Percentiles rank a stretch among this genome's conserved stretches.
phyloP scores from a whole-genome alignment of 129 eudicot genomes.

The Gnaphalium uliginosum region DNA sequence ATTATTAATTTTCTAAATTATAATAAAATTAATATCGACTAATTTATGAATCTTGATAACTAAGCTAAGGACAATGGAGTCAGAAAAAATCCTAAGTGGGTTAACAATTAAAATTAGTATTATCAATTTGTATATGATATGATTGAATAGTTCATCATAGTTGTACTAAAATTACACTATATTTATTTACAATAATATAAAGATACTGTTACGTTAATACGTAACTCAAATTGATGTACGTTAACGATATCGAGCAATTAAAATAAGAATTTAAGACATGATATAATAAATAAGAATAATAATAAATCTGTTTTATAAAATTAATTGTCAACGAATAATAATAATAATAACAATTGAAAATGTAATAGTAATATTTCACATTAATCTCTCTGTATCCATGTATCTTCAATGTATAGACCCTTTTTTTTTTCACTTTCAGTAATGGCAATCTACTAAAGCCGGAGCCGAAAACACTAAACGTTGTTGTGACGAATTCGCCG shows the following conservation, averaged over 20 bases:
- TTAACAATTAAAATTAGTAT: no score
- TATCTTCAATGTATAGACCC: constrained; percentile 3
- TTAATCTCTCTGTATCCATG: background rate
- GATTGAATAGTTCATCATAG: no score
- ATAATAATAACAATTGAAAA: constrained; percentile 30
- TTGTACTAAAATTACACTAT: no score
- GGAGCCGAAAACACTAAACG: constrained; percentile 49
- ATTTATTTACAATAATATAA: no score
- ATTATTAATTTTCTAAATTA: background rate
- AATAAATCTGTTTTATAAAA: constrained; percentile 31
- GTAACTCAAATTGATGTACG: background rate
- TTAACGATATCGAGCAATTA: no score
- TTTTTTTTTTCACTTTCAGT: constrained; percentile 35
- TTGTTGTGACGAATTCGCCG: constrained; percentile 22
- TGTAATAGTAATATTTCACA: constrained; percentile 35
- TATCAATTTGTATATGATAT: no score
- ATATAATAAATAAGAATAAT: constrained; percentile 3
- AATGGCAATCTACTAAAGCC: constrained; percentile 76
- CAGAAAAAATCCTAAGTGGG: no score
- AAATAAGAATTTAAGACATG: background rate
- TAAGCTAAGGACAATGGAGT: no score
- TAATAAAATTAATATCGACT: background rate
- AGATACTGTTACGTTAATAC: background rate
- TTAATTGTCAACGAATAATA: constrained; percentile 34
- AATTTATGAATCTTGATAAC: no score